These are phyloP conservation scores for Crassisporium funariophilum DNA, from an alignment of 768 basidiomycete species.

Conservation along the genomic window DNA sequence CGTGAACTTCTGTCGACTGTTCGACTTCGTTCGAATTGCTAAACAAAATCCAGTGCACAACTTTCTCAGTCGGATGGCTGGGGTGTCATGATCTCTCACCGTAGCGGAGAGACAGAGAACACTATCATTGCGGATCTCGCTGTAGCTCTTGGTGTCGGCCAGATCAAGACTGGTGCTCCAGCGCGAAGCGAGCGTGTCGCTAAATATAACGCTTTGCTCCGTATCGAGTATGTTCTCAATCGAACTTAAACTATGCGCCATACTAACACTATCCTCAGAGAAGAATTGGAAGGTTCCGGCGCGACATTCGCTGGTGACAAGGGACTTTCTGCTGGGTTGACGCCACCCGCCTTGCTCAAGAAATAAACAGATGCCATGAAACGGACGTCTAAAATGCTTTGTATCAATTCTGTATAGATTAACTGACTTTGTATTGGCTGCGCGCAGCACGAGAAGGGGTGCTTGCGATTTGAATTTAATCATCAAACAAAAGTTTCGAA, in stretches of 20 bases:
- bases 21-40: conserved; percentile 3
- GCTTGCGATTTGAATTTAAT: no score
- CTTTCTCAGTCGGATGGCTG: conserved; percentile 94
- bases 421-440: no score
- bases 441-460: no score
- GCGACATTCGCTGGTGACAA: conserved; percentile 71
- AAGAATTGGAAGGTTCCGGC: conserved; percentile 63
- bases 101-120: conserved; percentile 98
- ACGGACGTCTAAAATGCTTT: not conserved
- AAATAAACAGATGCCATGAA: conserved; percentile 47
- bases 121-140: conserved; percentile 94
- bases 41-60: conserved; percentile 65
- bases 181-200: conserved; percentile 96
- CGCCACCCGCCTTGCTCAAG: conserved; percentile 66
- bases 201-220: conserved; percentile 89
- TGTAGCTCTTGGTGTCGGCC: conserved; percentile 88
- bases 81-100: conserved; percentile 99
- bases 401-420: no score
- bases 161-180: conserved; percentile 99
- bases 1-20: conserved; percentile 33
- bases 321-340: conserved; percentile 74
- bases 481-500: no score
- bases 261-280: conserved; percentile 15
- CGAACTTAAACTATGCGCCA: not conserved
- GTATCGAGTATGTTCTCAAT: conserved; percentile 84